Evolutionary conservation across 352 stramenopile genomes (phyloP).

Genomic region (Globisporangium echinulatum): DNA sequence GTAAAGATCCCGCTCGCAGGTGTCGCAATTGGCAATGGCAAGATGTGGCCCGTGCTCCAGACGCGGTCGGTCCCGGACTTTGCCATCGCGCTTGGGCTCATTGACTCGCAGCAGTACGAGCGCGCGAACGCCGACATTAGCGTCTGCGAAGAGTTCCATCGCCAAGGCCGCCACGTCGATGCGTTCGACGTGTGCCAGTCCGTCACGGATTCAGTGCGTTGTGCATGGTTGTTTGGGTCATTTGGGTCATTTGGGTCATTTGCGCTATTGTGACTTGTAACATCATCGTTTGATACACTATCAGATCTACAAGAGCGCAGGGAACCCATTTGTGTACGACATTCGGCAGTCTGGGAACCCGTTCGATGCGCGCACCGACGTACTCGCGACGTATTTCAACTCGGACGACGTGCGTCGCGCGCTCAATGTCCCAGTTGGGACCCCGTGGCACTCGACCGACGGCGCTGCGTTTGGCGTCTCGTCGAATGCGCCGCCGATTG

Average conservation of each 20-base stretch:
- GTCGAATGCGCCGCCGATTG: slow-evolving; percentile 39
- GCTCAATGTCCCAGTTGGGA: slow-evolving; percentile 73
- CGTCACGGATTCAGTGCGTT: slow-evolving; percentile 47
- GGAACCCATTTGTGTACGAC: slow-evolving; percentile 84
- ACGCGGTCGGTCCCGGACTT: slow-evolving; percentile 78
- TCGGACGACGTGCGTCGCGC: slow-evolving; percentile 71
- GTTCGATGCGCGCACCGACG: slow-evolving; percentile 42
- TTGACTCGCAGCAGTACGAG: slow-evolving; percentile 81
- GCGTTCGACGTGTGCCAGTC: slow-evolving; percentile 63
- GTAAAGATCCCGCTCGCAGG: slow-evolving; percentile 75
- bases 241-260: background rate
- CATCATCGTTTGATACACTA: background rate
- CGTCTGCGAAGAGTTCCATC: slow-evolving; percentile 66
- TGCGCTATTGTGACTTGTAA: background rate
- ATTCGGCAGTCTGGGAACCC: slow-evolving; percentile 57
- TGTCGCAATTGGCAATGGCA: slow-evolving; percentile 87
- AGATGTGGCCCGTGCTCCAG: slow-evolving; percentile 81
- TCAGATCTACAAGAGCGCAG: slow-evolving; percentile 65
- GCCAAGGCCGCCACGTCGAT: slow-evolving; percentile 64
- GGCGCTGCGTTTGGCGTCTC: slow-evolving; percentile 53
- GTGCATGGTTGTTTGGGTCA: background rate
- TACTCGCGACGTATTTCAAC: slow-evolving; percentile 80
- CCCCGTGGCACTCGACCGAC: slow-evolving; percentile 62
- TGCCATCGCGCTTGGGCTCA: slow-evolving; percentile 68
- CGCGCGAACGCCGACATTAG: slow-evolving; percentile 68